Conservation (phyloP, 352 stramenopile species). For the Globisporangium rhizosaccharum region DNA sequence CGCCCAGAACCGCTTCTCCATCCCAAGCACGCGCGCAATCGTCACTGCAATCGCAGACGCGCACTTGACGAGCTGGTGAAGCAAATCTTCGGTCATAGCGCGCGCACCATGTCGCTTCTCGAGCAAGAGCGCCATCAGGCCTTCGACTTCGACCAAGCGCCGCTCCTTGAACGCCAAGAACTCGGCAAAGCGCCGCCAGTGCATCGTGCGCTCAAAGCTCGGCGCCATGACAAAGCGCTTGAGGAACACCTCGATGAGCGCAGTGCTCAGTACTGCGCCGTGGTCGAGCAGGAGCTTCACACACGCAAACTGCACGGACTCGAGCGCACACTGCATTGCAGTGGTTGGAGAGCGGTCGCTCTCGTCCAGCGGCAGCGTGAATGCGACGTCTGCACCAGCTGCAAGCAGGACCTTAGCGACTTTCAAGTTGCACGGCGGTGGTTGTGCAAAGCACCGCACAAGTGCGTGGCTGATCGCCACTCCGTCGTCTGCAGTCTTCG, state of each 20-base stretch:
- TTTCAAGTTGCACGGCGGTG: slow-evolving; percentile 30
- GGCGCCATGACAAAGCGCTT: slow-evolving; percentile 15
- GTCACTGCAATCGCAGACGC: slow-evolving; percentile 33
- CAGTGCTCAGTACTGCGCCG: slow-evolving; percentile 24
- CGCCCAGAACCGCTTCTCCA: slow-evolving; percentile 41
- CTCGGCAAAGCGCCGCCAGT: slow-evolving; percentile 32
- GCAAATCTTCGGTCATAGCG: slow-evolving; percentile 35
- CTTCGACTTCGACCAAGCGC: slow-evolving; percentile 35
- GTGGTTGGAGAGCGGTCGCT: slow-evolving; percentile 9
- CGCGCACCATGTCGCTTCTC: slow-evolving; percentile 19
- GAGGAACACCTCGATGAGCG: slow-evolving; percentile 31
- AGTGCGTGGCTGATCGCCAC: slow-evolving; percentile 27
- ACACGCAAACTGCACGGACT: slow-evolving; percentile 24
- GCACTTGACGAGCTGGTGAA: slow-evolving; percentile 34
- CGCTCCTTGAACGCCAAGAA: slow-evolving; percentile 26
- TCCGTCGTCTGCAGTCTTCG: background rate
- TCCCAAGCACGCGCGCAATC: slow-evolving; percentile 19
- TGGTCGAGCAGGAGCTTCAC: slow-evolving; percentile 41
- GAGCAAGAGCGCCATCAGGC: slow-evolving; percentile 37
- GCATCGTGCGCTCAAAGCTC: background rate
- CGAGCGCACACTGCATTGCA: slow-evolving; percentile 29
- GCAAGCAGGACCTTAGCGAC: slow-evolving; percentile 35
- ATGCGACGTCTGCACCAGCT: slow-evolving; percentile 25
- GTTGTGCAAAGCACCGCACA: slow-evolving; percentile 30
- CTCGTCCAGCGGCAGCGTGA: slow-evolving; percentile 3